These are phyloP conservation scores for Mycena vulgaris DNA, from an alignment of 768 basidiomycete species.

Conservation along the genomic window DNA sequence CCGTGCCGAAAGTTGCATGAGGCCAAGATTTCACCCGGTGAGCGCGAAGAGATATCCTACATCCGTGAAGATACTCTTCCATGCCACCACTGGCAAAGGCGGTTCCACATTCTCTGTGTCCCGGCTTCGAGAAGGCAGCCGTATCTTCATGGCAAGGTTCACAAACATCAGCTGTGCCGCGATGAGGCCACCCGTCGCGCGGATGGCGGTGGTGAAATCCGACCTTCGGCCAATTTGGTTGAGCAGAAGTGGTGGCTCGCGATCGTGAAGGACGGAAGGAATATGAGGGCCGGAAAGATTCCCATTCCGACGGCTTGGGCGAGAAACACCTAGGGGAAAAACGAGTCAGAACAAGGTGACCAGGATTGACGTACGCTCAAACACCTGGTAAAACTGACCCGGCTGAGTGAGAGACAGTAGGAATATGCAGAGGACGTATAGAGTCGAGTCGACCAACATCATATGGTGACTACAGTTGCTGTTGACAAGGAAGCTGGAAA, in stretches of 20 bases:
- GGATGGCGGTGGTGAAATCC: slow-evolving; percentile 53
- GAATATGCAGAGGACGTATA: slow-evolving; percentile 59
- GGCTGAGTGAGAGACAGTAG: slow-evolving; percentile 60
- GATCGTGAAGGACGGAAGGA: slow-evolving; percentile 55
- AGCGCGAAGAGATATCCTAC: slow-evolving; percentile 6
- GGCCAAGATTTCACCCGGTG: neutral
- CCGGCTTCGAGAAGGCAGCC: slow-evolving; percentile 28
- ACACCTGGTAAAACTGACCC: slow-evolving; percentile 62
- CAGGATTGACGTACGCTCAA: slow-evolving; percentile 36
- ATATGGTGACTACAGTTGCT: slow-evolving; percentile 52
- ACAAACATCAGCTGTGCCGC: slow-evolving; percentile 51
- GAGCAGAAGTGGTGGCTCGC: slow-evolving; percentile 56
- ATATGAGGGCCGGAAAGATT: slow-evolving; percentile 49
- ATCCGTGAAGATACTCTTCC: slow-evolving; percentile 18
- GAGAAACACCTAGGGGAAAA: slow-evolving; percentile 63
- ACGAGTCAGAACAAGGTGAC: slow-evolving; percentile 4
- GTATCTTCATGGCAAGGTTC: slow-evolving; percentile 52
- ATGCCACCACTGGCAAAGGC: neutral
- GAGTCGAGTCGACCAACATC: slow-evolving; percentile 51
- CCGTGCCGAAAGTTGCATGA: too few species aligned
- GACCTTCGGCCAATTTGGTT: slow-evolving; percentile 41
- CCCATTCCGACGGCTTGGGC: slow-evolving; percentile 74
- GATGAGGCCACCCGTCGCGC: slow-evolving; percentile 53
- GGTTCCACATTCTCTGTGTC: neutral
- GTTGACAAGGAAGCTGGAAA: slow-evolving; percentile 38